Evolutionary conservation across 495 filamentous ascomycete genomes (phyloP), one percentile per base, ranked within the genome.

Genomic region (Clohesyomyces aquaticus): DNA sequence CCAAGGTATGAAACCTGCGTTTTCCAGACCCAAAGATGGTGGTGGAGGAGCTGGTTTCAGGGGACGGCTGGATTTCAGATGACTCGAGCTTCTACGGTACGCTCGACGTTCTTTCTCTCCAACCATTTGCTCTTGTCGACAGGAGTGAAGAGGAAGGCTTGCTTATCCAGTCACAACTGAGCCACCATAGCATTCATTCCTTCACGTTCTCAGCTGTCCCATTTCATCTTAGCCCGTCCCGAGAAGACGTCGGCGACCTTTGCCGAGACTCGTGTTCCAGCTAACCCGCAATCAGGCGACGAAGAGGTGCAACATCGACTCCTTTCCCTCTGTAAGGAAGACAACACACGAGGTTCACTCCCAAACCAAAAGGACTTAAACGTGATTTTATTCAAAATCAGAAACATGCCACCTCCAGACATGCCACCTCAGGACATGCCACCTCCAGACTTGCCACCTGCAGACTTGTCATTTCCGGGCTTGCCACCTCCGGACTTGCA

Each of bases 1-100:
- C n/a, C n/a, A n/a, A n/a, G n/a, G n/a, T n/a, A n/a, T n/a, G n/a
- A n/a, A n/a, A n/a, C n/a, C n/a, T n/a, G n/a, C n/a, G n/a, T n/a
- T n/a, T n/a, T n/a, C n/a, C n/a, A n/a, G n/a, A n/a, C n/a, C n/a
- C n/a, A n/a, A 53, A 23, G 23, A 71, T 67, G 65, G 62, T 21
- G 29, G 59, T 52, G 50, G 67, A 47, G 47, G 60, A 71, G 11
- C 38, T 70, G 35, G 64, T 74, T 3, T 62, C 68, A 41, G 71
- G 69, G 6, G 63, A 65, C 27, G 73, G 68, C 10, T 73, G 67
- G 69, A 63, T 76, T 23, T 73, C 69, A 2, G 74, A 76, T 55
- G 74, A 76, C 14, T 76, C 74, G 18, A 71, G 66, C 56, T 76
- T 76, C 60, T 75, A 70, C 28, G 74, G 74, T 76, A 65, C 11